Percentiles rank a stretch among this genome's conserved stretches.
Evolutionary conservation across 164 flowering plant species (phyloP).

Genomic region (Berberis vulgaris): DNA sequence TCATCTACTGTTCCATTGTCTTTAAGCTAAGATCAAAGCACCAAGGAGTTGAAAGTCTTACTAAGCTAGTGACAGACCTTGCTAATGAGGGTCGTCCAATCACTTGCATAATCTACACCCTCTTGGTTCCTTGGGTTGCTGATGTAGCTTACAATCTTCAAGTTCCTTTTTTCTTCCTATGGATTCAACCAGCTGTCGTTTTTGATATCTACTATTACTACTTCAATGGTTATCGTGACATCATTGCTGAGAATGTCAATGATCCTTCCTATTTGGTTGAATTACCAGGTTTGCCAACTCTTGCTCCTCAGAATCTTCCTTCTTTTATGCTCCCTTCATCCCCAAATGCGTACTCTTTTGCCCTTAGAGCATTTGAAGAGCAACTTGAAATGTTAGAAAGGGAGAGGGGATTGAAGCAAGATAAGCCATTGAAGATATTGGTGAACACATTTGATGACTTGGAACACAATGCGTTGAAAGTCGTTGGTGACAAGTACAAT

Average conservation of each 20-base stretch:
- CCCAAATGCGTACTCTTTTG: background rate
- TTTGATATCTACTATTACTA: conserved; percentile 24
- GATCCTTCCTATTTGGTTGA: conserved; percentile 8
- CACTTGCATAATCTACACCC: conserved; percentile 24
- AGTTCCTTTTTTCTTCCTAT: conserved; percentile 25
- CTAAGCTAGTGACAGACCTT: too few species aligned
- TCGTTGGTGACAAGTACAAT: conserved; percentile 19
- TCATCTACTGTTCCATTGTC: too few species aligned
- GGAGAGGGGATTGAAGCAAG: conserved; percentile 11
- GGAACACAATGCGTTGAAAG: conserved; percentile 25
- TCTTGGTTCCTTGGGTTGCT: conserved; percentile 30
- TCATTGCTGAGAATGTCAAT: background rate
- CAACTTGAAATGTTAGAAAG: conserved; percentile 5
- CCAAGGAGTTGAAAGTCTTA: background rate
- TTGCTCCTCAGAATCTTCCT: conserved; percentile 25
- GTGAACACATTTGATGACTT: too few species aligned
- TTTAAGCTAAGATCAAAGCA: too few species aligned
- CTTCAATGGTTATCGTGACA: conserved; percentile 18
- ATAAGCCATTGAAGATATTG: conserved; percentile 32
- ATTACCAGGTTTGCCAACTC: conserved; percentile 28
- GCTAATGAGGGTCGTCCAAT: conserved; percentile 9
- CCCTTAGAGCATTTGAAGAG: conserved; percentile 2
- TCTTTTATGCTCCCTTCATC: conserved; percentile 16
- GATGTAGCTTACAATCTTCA: conserved; percentile 20
- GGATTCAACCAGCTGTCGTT: conserved; percentile 29